These are phyloP conservation scores for Eucalyptus sideroxylon DNA, from an alignment of 345 rosid genomes.

Conservation along the genomic window DNA sequence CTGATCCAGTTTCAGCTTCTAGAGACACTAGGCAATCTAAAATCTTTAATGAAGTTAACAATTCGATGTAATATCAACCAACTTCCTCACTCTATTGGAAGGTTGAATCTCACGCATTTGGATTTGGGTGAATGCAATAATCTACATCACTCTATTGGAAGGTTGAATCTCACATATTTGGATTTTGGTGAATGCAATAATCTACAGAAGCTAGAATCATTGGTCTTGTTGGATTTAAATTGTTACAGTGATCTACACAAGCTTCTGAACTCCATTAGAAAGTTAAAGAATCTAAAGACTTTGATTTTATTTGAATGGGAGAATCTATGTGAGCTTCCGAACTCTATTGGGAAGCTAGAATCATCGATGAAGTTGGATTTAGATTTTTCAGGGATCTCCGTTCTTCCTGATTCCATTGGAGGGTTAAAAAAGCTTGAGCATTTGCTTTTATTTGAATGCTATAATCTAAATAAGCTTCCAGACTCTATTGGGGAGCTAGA, in stretches of 20 bases:
- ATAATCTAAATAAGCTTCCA: fast-evolving
- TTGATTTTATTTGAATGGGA: fast-evolving
- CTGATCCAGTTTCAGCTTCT: fast-evolving
- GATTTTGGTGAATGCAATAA: too few species aligned
- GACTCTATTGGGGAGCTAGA: too few species aligned
- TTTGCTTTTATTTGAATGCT: fast-evolving
- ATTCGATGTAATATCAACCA: fast-evolving
- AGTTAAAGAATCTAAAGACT: too few species aligned
- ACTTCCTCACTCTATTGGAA: not conserved
- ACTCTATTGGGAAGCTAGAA: too few species aligned
- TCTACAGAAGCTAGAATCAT: not conserved
- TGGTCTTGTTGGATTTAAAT: too few species aligned
- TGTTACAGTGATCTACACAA: fast-evolving
- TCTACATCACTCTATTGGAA: too few species aligned
- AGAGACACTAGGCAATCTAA: not conserved
- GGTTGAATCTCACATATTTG: too few species aligned
- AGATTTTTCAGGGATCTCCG: fast-evolving
- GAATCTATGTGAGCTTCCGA: fast-evolving
- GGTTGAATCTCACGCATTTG: not conserved
- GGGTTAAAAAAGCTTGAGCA: fast-evolving
- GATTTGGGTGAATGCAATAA: fast-evolving
- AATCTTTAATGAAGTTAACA: not conserved
- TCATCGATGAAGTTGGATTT: fast-evolving
- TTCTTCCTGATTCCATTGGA: too few species aligned
- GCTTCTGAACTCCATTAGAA: not conserved